A percentile compares a stretch with the other conserved stretches of the same genome.
These are phyloP conservation scores for Cutaneotrichosporon cavernicola DNA, from an alignment of 1,284 basidiomycete genomes.

Conservation along the genomic window DNA sequence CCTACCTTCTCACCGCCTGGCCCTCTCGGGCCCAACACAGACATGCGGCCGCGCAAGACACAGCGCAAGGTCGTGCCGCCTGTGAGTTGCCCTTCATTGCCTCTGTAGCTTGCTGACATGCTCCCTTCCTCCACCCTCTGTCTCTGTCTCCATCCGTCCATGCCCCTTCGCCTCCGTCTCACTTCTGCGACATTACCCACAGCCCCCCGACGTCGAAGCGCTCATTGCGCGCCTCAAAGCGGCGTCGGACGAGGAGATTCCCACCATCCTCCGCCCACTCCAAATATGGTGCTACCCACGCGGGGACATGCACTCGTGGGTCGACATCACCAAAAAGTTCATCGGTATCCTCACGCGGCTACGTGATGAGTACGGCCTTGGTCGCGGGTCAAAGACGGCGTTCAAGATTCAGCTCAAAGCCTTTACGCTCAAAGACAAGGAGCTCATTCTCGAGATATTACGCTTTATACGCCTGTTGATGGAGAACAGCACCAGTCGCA, in stretches of 20 bases:
- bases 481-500: conserved; percentile 97
- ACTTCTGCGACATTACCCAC: not conserved
- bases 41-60: conserved; percentile 46
- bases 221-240: conserved; percentile 36
- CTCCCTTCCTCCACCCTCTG: not conserved
- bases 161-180: not conserved
- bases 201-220: conserved; percentile 40
- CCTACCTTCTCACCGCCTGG: not conserved
- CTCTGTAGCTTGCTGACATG: not conserved
- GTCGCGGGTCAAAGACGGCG: conserved; percentile 12
- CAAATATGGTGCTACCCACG: conserved; percentile 85
- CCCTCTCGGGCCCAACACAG: conserved; percentile 2
- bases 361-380: conserved; percentile 69
- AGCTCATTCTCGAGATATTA: conserved; percentile 75
- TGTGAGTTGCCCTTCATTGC: conserved; percentile 24
- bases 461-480: conserved; percentile 84
- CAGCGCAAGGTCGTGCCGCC: conserved; percentile 39
- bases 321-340: conserved; percentile 91
- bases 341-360: conserved; percentile 80
- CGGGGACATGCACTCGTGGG: conserved; percentile 96
- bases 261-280: conserved; percentile 27
- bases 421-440: conserved; percentile 76
- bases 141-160: not conserved
- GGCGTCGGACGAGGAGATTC: conserved; percentile 36
- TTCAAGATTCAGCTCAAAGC: conserved; percentile 66